Percentiles rank a stretch among this genome's conserved stretches.
phyloP scores from a whole-genome alignment of 768 basidiomycete species.

The Russula dissimulans region DNA sequence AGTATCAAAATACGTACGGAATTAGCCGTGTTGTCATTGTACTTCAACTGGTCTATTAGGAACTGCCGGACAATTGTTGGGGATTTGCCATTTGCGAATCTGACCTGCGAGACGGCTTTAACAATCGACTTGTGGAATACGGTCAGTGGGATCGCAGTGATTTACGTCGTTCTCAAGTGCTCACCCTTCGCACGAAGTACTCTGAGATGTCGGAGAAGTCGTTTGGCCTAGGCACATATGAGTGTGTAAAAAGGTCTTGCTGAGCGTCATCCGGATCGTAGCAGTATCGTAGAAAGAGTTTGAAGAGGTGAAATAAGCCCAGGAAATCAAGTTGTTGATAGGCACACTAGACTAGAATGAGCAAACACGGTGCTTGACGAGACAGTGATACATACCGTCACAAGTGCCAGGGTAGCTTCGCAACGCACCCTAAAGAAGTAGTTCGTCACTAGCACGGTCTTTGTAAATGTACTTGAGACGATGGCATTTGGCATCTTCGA shows the following conservation, averaged over 20 bases:
- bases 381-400: constrained; percentile 47
- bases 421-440: constrained; percentile 95
- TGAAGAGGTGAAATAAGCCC: constrained; percentile 92
- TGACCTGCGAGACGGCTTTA: constrained; percentile 74
- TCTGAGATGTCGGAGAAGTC: constrained; percentile 87
- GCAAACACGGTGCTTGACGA: constrained; percentile 6
- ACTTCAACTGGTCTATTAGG: constrained; percentile 84
- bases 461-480: constrained; percentile 85
- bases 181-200: constrained; percentile 91
- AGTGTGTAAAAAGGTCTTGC: constrained; percentile 78
- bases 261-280: constrained; percentile 78
- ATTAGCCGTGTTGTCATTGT: constrained; percentile 92
- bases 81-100: constrained; percentile 81
- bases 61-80: constrained; percentile 80
- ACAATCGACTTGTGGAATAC: constrained; percentile 51
- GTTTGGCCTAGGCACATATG: constrained; percentile 91
- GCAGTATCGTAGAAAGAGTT: constrained; percentile 83
- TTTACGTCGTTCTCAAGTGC: constrained; percentile 18
- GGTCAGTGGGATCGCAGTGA: neutral
- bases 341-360: constrained; percentile 54
- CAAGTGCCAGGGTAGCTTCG: constrained; percentile 82
- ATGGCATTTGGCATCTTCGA: constrained; percentile 73
- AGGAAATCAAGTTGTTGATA: constrained; percentile 73
- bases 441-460: constrained; percentile 88
- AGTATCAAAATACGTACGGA: constrained; percentile 42